Evolutionary conservation across 2,329 filamentous ascomycete species (phyloP), one percentile per base, ranked within the genome.

Genomic region (Colletotrichum sp.): DNA sequence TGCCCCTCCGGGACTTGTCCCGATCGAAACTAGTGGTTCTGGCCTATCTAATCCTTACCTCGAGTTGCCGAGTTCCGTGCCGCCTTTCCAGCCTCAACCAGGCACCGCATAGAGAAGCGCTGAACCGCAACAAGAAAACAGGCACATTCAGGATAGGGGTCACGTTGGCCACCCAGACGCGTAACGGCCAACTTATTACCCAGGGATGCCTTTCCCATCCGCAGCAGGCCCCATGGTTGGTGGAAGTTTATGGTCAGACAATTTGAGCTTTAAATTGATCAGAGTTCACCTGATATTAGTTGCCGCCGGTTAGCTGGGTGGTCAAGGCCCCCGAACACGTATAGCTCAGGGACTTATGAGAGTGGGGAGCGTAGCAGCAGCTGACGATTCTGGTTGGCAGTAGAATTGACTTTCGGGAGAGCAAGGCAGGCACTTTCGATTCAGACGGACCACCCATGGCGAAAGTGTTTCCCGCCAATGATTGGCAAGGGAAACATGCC

Each of bases 31-130:
- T 56, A 62, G 62, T 34, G 34, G 36, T 60, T 27, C 52, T 43
- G 32, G 28, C 16, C 43, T 48, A 27, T 66, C 52, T 61, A 32
- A 60, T 28, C 52, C 62, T 28, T 61, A 43, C 28, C n/a, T 43
- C 22, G 22, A 39, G 55, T 66, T 72, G 73, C 73, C 69, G 73
- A 72, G 69, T 72, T 75, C 73, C 73, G 73, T 75, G 68, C 71
- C 71, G 43, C 48, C 34, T 27, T 74, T 71, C 52, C 72, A 71
- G 60, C 52, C 55, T 52, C 67, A 36, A 32, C 15, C 13, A 12
- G 25, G 60, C 15, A 32, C 9, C 25, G 18, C 16, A 22, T 10
- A 18, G 22, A 22, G n/a, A 52, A 52, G 55, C 18, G 10, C 25
- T 15, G 16, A 28, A 32, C 15, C 10, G 15, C 48, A 25, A n/a